Conservation (phyloP, 345 rosid species). For the Citrus reticulata region DNA sequence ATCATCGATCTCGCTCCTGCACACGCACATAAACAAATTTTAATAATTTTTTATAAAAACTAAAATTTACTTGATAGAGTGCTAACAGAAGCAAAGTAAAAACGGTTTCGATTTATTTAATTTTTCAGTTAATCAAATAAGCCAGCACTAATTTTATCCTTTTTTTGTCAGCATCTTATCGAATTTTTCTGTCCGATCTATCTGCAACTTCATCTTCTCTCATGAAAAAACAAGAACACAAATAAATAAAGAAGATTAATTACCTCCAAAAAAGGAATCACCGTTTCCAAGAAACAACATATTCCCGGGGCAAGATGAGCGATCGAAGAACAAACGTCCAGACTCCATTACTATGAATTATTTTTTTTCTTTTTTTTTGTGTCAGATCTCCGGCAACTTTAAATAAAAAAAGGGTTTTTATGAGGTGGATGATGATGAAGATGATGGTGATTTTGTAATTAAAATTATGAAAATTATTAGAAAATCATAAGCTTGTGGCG, state of each 20-base stretch:
- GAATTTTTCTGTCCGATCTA: too few species aligned
- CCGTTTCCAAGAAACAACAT: slow-evolving; percentile 61
- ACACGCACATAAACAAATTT: background rate
- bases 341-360: slow-evolving; percentile 48
- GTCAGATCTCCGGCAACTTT: slow-evolving; percentile 16
- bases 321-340: slow-evolving; percentile 59
- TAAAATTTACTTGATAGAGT: too few species aligned
- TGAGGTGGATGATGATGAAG: background rate
- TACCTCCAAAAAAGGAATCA: slow-evolving; percentile 56
- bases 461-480: slow-evolving; percentile 21
- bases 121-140: too few species aligned
- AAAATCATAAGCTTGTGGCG: slow-evolving; percentile 95
- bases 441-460: too few species aligned
- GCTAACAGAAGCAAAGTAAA: too few species aligned
- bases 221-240: background rate
- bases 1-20: slow-evolving; percentile 55
- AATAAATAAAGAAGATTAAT: background rate
- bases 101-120: too few species aligned
- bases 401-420: background rate
- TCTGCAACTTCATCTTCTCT: too few species aligned
- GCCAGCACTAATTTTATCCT: too few species aligned
- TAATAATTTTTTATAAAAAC: background rate
- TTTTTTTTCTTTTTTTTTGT: background rate
- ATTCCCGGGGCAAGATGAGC: slow-evolving; percentile 53
- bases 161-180: too few species aligned